Evolutionary conservation across 768 basidiomycete genomes (phyloP), one percentile per base, ranked within the genome.

Genomic region (Filobasidium wieringae): DNA sequence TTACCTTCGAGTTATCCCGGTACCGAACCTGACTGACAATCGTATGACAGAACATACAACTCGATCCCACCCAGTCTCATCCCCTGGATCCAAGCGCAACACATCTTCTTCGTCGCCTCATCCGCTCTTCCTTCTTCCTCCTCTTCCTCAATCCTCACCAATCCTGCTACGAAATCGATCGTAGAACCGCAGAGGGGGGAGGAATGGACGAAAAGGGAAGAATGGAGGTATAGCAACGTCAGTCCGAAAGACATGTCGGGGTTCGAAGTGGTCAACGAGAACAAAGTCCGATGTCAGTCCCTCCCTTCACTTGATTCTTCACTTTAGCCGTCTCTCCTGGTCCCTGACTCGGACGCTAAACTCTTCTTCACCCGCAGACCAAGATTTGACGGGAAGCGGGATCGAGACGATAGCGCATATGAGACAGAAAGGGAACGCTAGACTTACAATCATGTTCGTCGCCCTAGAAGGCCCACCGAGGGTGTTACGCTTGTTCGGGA

Each of bases 301-400:
- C 9, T 22, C 53, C 24, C 37, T 7, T 7, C 7, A 17, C n/a
- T 4, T n/a, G 2, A 14, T 19, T 3, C 40, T 26, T 22, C 15
- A 37, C n/a, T 9, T 37, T 37, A 9, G 36, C n/a, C 36, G 11
- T 37, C 9, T 37, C 36, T 37, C 9, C 36, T n/a, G 36, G 36
- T 37, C 9, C n/a, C 12, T 4, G 54, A 24, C 19, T 17, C 49
- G 22, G n/a, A 3, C 19, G n/a, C 37, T 31, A 26, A 56, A 14
- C n/a, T 26, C 17, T 43, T 40, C 2, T 19, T 22, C 12, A 32
- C 19, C 31, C 15, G 12, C 40, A 59, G 57, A 59, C 27, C 58
- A 59, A 24, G 58, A 59, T 47, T 29, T 59, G 11, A 59, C 58
- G 15, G 58, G 58, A 15, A 59, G 58, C 32, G 58, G 58, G n/a